A percentile compares a stretch with the other conserved stretches of the same genome.
phyloP scores from a whole-genome alignment of 768 basidiomycete species.

The Sutorius australiensis region DNA sequence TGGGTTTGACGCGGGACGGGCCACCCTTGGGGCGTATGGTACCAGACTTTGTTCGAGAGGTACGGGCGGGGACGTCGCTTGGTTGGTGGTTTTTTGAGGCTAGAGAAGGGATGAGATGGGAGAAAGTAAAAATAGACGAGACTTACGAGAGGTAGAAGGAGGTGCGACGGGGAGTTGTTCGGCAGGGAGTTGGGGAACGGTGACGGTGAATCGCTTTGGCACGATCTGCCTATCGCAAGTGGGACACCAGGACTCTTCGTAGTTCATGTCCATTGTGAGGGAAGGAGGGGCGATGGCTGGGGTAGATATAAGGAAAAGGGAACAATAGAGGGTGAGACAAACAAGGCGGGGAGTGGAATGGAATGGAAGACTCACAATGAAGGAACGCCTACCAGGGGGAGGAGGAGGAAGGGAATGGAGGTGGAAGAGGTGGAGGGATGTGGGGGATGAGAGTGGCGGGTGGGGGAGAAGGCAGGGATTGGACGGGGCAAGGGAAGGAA shows the following conservation, averaged over 20 bases:
- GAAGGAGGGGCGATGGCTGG: constrained; percentile 12
- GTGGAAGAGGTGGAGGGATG: constrained; percentile 6
- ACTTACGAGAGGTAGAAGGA: constrained; percentile 39
- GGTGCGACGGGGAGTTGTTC: constrained; percentile 26
- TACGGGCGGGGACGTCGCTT: constrained; percentile 23
- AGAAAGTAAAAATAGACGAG: not conserved
- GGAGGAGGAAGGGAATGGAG: not conserved
- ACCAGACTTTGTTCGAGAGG: constrained; percentile 35
- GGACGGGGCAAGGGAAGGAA: constrained; percentile 20
- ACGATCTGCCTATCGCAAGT: constrained; percentile 73
- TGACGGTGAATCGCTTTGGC: constrained; percentile 67
- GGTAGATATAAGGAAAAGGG: constrained; percentile 8
- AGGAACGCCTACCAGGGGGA: not conserved
- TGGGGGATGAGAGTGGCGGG: constrained; percentile 18
- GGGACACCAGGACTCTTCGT: constrained; percentile 79
- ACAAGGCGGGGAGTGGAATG: constrained; percentile 2
- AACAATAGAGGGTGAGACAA: constrained; percentile 20
- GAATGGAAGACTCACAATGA: constrained; percentile 10
- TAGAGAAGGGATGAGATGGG: constrained; percentile 8
- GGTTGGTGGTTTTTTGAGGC: constrained; percentile 29
- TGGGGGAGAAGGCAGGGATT: constrained; percentile 23
- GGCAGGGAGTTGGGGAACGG: constrained; percentile 31
- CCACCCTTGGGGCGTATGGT: constrained; percentile 37
- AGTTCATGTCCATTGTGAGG: constrained; percentile 33
- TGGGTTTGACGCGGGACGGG: constrained; percentile 58